phyloP scores from a whole-genome alignment of 1,284 basidiomycete species.

The Ceratobasidium sp. region DNA sequence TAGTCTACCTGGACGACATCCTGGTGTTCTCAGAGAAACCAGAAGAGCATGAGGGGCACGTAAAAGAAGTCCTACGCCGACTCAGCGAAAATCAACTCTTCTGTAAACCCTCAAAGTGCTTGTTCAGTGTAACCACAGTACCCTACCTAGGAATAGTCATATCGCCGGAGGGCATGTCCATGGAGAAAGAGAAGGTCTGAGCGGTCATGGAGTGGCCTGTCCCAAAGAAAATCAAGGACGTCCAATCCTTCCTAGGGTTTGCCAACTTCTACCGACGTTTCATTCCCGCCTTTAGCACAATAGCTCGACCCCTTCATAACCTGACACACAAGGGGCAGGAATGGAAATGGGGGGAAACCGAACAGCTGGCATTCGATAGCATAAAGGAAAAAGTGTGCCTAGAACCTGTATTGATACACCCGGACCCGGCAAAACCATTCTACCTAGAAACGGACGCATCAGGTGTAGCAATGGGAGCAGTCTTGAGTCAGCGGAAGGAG shows the following conservation, averaged over 20 bases:
- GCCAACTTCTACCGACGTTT: constrained; percentile 54
- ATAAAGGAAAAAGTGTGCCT: constrained; percentile 46
- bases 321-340: constrained; percentile 46
- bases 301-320: constrained; percentile 49
- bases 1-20: constrained; percentile 44
- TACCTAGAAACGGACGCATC: constrained; percentile 37
- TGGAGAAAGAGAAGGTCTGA: constrained; percentile 58
- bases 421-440: constrained; percentile 24
- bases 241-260: constrained; percentile 53
- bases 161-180: constrained; percentile 51
- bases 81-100: background rate
- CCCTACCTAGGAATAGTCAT: constrained; percentile 53
- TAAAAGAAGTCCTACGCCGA: constrained; percentile 26
- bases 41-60: constrained; percentile 9
- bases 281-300: constrained; percentile 49
- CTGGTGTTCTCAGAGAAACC: constrained; percentile 21
- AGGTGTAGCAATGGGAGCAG: constrained; percentile 34
- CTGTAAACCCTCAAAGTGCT: constrained; percentile 29
- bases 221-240: constrained; percentile 54
- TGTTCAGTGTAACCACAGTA: constrained; percentile 49
- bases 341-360: constrained; percentile 44
- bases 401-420: constrained; percentile 25
- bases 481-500: constrained; percentile 45
- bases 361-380: constrained; percentile 49
- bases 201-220: constrained; percentile 56